Evolutionary conservation across 768 basidiomycete species (phyloP).

Genomic region (Tephrocybe rancida): DNA sequence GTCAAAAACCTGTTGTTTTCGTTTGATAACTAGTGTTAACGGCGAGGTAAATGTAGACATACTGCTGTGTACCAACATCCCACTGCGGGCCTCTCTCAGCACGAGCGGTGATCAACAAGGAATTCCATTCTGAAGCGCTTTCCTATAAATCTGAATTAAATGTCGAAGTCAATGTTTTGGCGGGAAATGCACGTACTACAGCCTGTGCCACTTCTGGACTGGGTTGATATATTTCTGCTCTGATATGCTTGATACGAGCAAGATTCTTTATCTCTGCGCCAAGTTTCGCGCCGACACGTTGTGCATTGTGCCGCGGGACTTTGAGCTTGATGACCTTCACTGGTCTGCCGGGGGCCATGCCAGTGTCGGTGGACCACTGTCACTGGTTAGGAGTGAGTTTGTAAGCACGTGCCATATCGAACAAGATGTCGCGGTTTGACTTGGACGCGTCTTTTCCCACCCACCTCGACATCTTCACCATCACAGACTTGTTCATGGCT

Average conservation of each 20-base stretch:
- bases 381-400: not conserved
- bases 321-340: conserved; percentile 59
- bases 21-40: not conserved
- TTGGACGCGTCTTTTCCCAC: conserved; percentile 6
- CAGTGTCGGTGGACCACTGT: not conserved
- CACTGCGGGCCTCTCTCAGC: conserved; percentile 86
- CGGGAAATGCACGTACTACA: conserved; percentile 50
- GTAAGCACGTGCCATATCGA: conserved; percentile 12
- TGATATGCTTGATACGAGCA: conserved; percentile 49
- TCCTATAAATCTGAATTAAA: conserved; percentile 50
- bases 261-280: conserved; percentile 57
- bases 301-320: conserved; percentile 77
- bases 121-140: conserved; percentile 87
- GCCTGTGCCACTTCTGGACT: conserved; percentile 66
- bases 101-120: conserved; percentile 72
- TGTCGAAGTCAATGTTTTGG: not conserved
- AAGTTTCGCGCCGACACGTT: conserved; percentile 67
- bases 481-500: conserved; percentile 14
- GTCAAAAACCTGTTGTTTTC: conserved; percentile 62
- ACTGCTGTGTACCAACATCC: conserved; percentile 89
- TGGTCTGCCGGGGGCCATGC: conserved; percentile 66
- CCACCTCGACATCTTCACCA: not conserved
- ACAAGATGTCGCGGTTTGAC: conserved; percentile 7
- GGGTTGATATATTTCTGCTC: conserved; percentile 65
- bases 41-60: conserved; percentile 28